Evolutionary conservation across 2,329 filamentous ascomycete genomes (phyloP).

Genomic region (Penicillium sp.): DNA sequence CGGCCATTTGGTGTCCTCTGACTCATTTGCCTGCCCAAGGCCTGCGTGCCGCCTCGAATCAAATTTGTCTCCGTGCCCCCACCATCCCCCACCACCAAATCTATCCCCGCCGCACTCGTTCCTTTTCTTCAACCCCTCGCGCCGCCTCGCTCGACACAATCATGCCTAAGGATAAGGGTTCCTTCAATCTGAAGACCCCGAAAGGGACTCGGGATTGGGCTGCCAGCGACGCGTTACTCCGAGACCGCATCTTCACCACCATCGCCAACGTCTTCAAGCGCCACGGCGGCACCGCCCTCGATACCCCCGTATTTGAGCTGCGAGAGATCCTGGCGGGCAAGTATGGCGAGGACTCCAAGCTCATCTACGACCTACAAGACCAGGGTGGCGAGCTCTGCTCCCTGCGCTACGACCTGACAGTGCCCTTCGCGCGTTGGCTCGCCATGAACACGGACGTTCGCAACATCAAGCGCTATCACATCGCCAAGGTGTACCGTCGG

Average conservation of each 20-base stretch:
- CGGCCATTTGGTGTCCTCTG: constrained; percentile 14
- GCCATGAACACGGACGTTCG: constrained; percentile 83
- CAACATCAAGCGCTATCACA: constrained; percentile 90
- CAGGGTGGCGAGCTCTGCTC: constrained; percentile 84
- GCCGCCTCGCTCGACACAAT: constrained; percentile 23
- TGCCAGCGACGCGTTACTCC: constrained; percentile 73
- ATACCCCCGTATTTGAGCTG: constrained; percentile 81
- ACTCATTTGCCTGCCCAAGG: constrained; percentile 21
- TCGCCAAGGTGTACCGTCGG: constrained; percentile 84
- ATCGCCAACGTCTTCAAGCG: constrained; percentile 79
- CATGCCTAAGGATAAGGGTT: constrained; percentile 40
- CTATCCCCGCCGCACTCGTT: constrained; percentile 27
- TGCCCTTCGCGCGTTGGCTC: constrained; percentile 87
- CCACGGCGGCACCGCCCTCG: constrained; percentile 74
- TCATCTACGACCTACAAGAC: constrained; percentile 86
- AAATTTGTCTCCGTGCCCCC: constrained; percentile 29
- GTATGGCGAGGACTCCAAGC: constrained; percentile 88
- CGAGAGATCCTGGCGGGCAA: constrained; percentile 84
- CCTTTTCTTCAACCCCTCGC: constrained; percentile 23
- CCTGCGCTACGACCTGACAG: constrained; percentile 81
- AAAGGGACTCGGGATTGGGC: constrained; percentile 90
- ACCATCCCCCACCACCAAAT: constrained; percentile 30
- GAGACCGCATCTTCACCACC: constrained; percentile 73
- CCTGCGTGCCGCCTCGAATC: constrained; percentile 25
- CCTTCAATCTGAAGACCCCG: constrained; percentile 76